Percentiles rank a stretch among this genome's conserved stretches.
These are phyloP conservation scores for Cenchrus americanus DNA, from an alignment of 176 grass and related monocot species.

Conservation along the genomic window DNA sequence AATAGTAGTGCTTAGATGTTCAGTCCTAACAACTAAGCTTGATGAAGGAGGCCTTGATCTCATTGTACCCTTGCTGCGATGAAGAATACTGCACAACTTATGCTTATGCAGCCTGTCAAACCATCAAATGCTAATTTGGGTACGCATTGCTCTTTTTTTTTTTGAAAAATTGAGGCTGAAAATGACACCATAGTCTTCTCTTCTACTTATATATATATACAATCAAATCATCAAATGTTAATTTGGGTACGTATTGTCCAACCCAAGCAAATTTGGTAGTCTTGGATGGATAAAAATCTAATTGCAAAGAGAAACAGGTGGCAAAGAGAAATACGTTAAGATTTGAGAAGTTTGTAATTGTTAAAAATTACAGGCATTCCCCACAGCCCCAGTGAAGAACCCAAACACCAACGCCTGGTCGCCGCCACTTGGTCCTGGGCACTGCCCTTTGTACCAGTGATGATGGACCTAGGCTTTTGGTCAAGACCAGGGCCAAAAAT, in stretches of 20 bases:
- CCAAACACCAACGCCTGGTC: not conserved
- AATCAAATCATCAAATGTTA: not conserved
- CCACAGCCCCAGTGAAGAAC: not conserved
- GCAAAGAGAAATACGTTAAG: not conserved
- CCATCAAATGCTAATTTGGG: too few relatives aligned
- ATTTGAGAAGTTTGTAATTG: not conserved
- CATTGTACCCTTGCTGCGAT: too few relatives aligned
- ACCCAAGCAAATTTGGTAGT: not conserved
- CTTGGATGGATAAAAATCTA: not conserved
- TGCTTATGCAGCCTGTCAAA: too few relatives aligned
- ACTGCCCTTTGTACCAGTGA: not conserved
- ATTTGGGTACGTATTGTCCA: not conserved
- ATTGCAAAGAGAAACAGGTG: not conserved
- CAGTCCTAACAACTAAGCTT: too few relatives aligned
- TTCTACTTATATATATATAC: not conserved
- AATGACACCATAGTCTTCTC: not conserved
- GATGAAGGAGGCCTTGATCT: too few relatives aligned
- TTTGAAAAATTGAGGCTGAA: not conserved
- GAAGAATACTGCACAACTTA: too few relatives aligned
- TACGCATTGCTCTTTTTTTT: too few relatives aligned
- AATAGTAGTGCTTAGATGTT: too few relatives aligned
- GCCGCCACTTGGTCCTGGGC: not conserved
- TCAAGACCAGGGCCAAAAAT: too few relatives aligned
- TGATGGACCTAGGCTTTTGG: too few relatives aligned
- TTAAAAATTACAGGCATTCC: not conserved